Evolutionary conservation across 441 rosid species (phyloP), one percentile per base, ranked within the genome.

Genomic region (Populus hybrid): DNA sequence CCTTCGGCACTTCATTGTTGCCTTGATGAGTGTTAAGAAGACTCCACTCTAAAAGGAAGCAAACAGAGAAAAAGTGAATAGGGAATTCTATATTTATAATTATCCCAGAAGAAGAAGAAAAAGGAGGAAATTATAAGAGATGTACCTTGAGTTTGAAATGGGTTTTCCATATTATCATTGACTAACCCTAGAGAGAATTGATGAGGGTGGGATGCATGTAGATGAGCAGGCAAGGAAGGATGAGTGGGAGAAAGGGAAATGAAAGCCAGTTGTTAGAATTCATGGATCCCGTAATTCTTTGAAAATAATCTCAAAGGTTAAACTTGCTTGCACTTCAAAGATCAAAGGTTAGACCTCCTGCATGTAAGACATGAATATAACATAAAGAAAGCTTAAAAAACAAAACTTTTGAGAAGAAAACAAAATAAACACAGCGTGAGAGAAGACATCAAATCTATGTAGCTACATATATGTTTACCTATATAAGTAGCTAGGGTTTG

Each of bases 241-340:
- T 91, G 88, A 64, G 87, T 84, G 6, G 97, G 98, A 79, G 98
- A 94, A 75, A 92, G 92, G 99, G 97, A 80, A 95, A 95, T 2
- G 97, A 90, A 24, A 95, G 97, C 99, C 99, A 94, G 88, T 95
- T 95, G 90, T 95, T 95, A 74, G 99, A 86, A 86, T 93, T 94
- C 97, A 91, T 92, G 46, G 92, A 89, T n/a, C 85, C 83, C 72
- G 34, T 71, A 26, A 5, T 42, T 46, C 75, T 71, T 42, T 69
- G 61, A 76, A 73, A 77, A 77, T 35, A 32, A 74, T 35, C 50
- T 21, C 7, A 34, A 67, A 21, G 34, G 18, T 30, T 30, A 16
- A 19, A 23, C 36, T 40, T 26, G 63, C 24, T 66, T 61, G n/a
- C 18, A 18, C 42, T 78, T 70, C 77, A 78, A 79, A 79, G 75